A percentile compares a stretch with the other conserved stretches of the same genome.
Evolutionary conservation across 352 stramenopile genomes (phyloP).

Genomic region (Phytophthora colocasiae): DNA sequence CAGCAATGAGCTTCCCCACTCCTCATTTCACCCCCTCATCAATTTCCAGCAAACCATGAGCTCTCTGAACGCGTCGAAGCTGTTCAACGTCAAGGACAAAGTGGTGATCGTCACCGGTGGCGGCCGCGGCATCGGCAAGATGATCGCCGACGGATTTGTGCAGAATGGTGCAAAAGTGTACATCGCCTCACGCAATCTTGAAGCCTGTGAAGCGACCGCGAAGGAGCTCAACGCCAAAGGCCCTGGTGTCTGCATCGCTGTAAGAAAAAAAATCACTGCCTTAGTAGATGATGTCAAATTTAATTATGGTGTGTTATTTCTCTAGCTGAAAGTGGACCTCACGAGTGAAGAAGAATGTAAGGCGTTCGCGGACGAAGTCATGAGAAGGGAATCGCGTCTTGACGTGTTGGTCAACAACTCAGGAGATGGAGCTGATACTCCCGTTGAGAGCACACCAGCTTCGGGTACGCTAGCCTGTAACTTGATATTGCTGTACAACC

Average conservation of each 20-base stretch:
- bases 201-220: conserved; percentile 80
- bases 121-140: conserved; percentile 93
- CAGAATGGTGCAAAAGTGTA: conserved; percentile 93
- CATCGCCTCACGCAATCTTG: conserved; percentile 88
- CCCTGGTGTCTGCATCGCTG: conserved; percentile 66
- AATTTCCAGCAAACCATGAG: conserved; percentile 12
- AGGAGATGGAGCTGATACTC: conserved; percentile 31
- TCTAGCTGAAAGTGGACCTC: conserved; percentile 41
- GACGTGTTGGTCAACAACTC: conserved; percentile 97
- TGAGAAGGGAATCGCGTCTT: conserved; percentile 72
- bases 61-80: conserved; percentile 45
- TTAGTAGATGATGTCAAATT: no score
- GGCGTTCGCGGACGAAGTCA: conserved; percentile 71
- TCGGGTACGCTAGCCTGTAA: conserved; percentile 33
- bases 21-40: not conserved
- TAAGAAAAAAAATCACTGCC: conserved; percentile 14
- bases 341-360: conserved; percentile 40
- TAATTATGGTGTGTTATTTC: not conserved
- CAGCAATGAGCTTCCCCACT: not conserved
- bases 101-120: conserved; percentile 94
- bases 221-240: conserved; percentile 64
- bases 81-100: conserved; percentile 74
- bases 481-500: not conserved
- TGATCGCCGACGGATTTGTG: conserved; percentile 95
- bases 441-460: conserved; percentile 44